Evolutionary conservation across 169 alveolate species (phyloP).

Genomic region (Cytauxzoon felis): DNA sequence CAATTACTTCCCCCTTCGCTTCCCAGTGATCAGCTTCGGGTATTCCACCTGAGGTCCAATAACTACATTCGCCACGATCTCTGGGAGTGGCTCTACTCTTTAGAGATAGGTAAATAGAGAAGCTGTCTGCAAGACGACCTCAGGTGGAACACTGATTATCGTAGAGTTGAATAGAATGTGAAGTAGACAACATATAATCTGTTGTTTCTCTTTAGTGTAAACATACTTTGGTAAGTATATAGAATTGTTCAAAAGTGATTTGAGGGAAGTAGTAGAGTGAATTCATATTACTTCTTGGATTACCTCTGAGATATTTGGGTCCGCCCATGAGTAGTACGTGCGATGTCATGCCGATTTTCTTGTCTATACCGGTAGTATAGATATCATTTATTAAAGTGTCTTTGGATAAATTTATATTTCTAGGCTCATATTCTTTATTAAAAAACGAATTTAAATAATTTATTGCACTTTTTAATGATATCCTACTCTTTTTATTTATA

Average conservation of each 20-base stretch:
- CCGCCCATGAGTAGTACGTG: slow-evolving; percentile 65
- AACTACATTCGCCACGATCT: no score
- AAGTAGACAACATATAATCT: no score
- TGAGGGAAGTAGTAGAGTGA: slow-evolving; percentile 40
- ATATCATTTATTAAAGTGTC: slow-evolving; percentile 41
- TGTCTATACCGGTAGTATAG: slow-evolving; percentile 50
- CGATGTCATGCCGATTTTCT: slow-evolving; percentile 43
- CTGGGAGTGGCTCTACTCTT: no score
- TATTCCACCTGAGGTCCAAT: no score
- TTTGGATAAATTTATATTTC: background rate
- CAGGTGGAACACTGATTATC: no score
- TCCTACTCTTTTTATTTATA: slow-evolving; percentile 22
- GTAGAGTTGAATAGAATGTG: no score
- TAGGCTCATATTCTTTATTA: background rate
- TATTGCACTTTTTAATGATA: slow-evolving; percentile 46
- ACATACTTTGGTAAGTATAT: slow-evolving; percentile 34
- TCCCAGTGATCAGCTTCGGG: no score
- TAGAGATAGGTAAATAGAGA: no score
- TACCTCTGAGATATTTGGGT: slow-evolving; percentile 55
- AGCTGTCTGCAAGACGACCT: no score
- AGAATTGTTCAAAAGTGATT: slow-evolving; percentile 54
- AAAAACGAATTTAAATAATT: slow-evolving; percentile 25
- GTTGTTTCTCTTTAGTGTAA: no score
- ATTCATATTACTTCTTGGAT: slow-evolving; percentile 53
- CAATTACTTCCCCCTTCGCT: no score